phyloP scores from a whole-genome alignment of 2,329 filamentous ascomycete genomes.

The Fonsecaea erecta region DNA sequence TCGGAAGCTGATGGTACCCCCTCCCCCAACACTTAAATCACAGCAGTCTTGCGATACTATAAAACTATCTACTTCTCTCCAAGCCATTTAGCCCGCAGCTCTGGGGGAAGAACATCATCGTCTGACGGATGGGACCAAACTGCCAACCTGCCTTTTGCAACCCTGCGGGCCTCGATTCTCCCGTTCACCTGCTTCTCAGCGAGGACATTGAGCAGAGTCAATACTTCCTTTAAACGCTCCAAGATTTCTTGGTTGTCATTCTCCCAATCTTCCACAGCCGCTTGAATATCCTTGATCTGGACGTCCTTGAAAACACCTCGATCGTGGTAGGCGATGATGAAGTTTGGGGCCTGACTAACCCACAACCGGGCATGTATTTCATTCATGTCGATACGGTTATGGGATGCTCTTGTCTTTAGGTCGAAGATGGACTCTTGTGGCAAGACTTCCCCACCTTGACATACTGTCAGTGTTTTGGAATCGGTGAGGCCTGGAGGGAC shows the following conservation, averaged over 20 bases:
- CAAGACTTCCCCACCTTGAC: too few relatives aligned
- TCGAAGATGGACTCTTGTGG: constrained; percentile 46
- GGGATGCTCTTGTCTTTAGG: constrained; percentile 55
- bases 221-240: constrained; percentile 34
- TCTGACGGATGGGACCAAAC: constrained; percentile 2
- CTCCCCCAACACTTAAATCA: neutral
- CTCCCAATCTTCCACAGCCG: constrained; percentile 51
- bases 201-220: constrained; percentile 43
- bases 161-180: constrained; percentile 27
- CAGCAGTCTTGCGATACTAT: neutral
- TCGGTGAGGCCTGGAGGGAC: neutral
- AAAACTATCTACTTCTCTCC: constrained; percentile 4
- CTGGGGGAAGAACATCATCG: constrained; percentile 20
- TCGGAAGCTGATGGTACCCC: neutral
- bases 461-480: neutral
- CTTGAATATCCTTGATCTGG: constrained; percentile 45
- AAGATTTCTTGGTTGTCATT: constrained; percentile 42
- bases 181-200: constrained; percentile 10
- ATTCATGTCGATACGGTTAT: constrained; percentile 44
- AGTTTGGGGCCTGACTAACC: constrained; percentile 57
- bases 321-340: constrained; percentile 58
- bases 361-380: constrained; percentile 55
- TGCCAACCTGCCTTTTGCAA: constrained; percentile 42
- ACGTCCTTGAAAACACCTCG: constrained; percentile 51
- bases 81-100: constrained; percentile 19